A percentile compares a stretch with the other conserved stretches of the same genome.
These are phyloP conservation scores for Hygrocybe coccinea DNA, from an alignment of 768 basidiomycete genomes.

Conservation along the genomic window DNA sequence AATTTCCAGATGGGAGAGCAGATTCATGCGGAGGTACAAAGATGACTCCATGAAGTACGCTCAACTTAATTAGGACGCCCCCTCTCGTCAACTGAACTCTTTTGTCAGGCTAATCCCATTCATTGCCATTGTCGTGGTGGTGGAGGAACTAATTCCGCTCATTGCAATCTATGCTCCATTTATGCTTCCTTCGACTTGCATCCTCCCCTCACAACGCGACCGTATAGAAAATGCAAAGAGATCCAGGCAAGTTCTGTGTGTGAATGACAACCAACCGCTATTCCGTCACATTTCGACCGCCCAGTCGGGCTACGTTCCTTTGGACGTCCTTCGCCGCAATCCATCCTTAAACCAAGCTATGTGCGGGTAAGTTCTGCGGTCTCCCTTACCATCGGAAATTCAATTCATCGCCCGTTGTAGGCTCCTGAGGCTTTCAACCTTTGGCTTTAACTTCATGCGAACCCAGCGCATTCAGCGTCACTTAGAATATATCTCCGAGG, in stretches of 20 bases:
- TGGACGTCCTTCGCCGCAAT: constrained; percentile 26
- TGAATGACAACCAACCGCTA: constrained; percentile 32
- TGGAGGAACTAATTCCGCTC: constrained; percentile 80
- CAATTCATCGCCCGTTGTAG: constrained; percentile 18
- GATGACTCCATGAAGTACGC: constrained; percentile 66
- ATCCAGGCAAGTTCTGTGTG: constrained; percentile 42
- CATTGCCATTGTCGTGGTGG: constrained; percentile 61
- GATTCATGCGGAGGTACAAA: constrained; percentile 62
- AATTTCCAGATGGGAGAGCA: constrained; percentile 61
- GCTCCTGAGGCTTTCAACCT: constrained; percentile 40
- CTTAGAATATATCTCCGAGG: constrained; percentile 47
- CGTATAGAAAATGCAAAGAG: constrained; percentile 55
- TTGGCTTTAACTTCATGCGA: constrained; percentile 40
- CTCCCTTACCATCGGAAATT: background rate
- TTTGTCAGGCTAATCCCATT: constrained; percentile 70
- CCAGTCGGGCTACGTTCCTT: constrained; percentile 32
- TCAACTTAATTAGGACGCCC: no score
- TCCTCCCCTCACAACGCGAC: constrained; percentile 71
- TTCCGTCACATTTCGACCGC: constrained; percentile 34
- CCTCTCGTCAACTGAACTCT: no score
- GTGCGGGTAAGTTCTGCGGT: constrained; percentile 51
- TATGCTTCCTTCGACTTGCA: constrained; percentile 81
- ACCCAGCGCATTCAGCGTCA: constrained; percentile 41
- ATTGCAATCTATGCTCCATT: constrained; percentile 81
- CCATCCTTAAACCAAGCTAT: constrained; percentile 38